Base-by-base conservation (phyloP, 352 stramenopile genomes). In the Aphanomyces euteiches region DNA sequence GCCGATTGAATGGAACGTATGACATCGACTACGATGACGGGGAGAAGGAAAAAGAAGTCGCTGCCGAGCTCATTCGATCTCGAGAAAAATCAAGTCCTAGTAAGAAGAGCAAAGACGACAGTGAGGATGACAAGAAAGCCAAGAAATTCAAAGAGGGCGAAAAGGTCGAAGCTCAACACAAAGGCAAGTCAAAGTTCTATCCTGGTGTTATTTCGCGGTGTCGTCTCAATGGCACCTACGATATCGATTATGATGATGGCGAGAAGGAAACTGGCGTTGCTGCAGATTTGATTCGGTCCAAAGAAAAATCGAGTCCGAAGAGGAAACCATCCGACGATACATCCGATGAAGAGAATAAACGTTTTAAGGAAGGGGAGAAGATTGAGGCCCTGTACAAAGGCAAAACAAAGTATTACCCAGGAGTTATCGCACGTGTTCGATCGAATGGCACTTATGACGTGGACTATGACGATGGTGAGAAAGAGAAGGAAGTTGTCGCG, bases 11-110 rank as follows among this genome's bases (percentile, higher is more conserved):
- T 41, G 74, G 72, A 15, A 77, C 72, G 40, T 78, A 75, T 47
- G 66, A 79, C 21, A 77, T 88, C 73, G 74, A 77, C 28, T 91
- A 83, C 47, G 77, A 85, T 57, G 82, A 89, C 61, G 81, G 79
- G 37, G 82, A 89, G 48, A 54, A 71, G 19, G 79, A 86, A 73
- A 69, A 50, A 5, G 37, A 38, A 12, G 76, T 85, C 5, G 43
- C 75, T 21, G 56, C 48, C 12, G 56, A 69, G 3, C 69, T 73
- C 15, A 73, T 73, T 37, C 28, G 70, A 21, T 21, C 60, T 13
- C 54, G 73, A 34, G 12, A 56, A 59, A 73, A 70, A 45, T 66
- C 19, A 40, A 21, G 45, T 10, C 28, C 41, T 50, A 73, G 28
- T 28, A 28, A 69, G 38, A 79, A 17, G 41, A 69, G 47, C 12